Conservation (phyloP, 2,329 filamentous ascomycete genomes). For the Chaetomium globosum region DNA sequence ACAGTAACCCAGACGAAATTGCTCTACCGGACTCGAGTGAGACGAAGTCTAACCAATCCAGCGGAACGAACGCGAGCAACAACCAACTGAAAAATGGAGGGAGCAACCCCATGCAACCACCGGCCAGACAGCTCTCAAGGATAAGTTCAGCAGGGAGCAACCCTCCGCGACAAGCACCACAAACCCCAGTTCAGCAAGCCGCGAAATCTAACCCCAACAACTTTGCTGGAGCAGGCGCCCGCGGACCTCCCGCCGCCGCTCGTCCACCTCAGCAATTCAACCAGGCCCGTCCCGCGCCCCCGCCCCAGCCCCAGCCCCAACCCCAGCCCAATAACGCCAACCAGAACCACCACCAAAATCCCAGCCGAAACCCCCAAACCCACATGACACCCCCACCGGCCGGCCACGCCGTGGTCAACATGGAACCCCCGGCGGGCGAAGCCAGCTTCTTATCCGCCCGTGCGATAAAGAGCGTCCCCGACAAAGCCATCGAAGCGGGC, state of each 20-base stretch:
- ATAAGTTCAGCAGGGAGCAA: constrained; percentile 41
- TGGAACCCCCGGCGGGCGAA: constrained; percentile 40
- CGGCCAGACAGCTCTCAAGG: constrained; percentile 41
- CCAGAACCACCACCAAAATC: constrained; percentile 19
- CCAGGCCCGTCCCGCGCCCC: constrained; percentile 27
- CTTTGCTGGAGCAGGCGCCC: constrained; percentile 28
- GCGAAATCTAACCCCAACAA: constrained; percentile 28
- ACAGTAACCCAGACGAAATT: constrained; percentile 78
- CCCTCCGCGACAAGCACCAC: constrained; percentile 36
- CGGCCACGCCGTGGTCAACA: constrained; percentile 17
- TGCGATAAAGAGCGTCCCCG: constrained; percentile 60
- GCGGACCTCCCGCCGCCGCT: constrained; percentile 16
- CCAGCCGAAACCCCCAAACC: constrained; percentile 34
- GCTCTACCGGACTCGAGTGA: constrained; percentile 52
- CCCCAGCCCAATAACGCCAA: constrained; percentile 17
- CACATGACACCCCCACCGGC: constrained; percentile 41
- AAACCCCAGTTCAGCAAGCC: constrained; percentile 36
- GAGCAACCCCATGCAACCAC: constrained; percentile 45
- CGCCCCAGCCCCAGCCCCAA: neutral
- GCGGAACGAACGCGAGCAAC: constrained; percentile 34
- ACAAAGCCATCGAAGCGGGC: constrained; percentile 49
- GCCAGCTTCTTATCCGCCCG: constrained; percentile 71
- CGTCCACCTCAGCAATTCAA: constrained; percentile 36
- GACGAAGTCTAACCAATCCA: constrained; percentile 39
- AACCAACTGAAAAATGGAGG: constrained; percentile 33